Evolutionary conservation across 495 filamentous ascomycete species (phyloP).

Genomic region (Xylaria acuta): DNA sequence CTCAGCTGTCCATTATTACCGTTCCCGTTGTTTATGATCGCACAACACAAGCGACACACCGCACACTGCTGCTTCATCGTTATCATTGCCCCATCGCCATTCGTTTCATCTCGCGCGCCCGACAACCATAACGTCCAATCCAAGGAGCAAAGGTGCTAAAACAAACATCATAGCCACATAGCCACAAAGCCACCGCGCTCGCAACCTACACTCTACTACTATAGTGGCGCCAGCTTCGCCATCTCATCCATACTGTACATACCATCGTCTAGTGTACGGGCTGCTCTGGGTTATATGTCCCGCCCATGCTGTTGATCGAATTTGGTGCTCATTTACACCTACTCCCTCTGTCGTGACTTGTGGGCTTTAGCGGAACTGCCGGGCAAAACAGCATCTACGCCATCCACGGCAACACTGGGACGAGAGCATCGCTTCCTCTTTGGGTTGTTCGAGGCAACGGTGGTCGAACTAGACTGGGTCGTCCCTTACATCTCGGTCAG

Average conservation of each 20-base stretch:
- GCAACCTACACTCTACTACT: background rate
- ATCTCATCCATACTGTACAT: conserved; percentile 5
- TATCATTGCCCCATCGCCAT: conserved; percentile 8
- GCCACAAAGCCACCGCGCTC: background rate
- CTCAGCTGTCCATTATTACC: conserved; percentile 19
- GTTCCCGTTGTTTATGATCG: conserved; percentile 19
- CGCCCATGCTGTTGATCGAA: background rate
- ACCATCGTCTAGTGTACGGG: background rate
- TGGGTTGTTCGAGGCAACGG: conserved; percentile 6
- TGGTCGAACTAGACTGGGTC: conserved; percentile 12
- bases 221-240: conserved; percentile 11
- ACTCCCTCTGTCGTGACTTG: background rate
- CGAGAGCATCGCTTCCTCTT: conserved; percentile 24
- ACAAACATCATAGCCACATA: conserved; percentile 7
- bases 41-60: conserved; percentile 6
- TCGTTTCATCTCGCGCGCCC: conserved; percentile 22
- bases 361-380: background rate
- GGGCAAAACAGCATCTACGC: conserved; percentile 14
- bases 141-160: background rate
- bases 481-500: conserved; percentile 21
- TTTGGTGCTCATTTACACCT: background rate
- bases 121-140: conserved; percentile 1
- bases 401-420: background rate
- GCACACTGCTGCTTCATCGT: conserved; percentile 20
- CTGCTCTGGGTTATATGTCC: background rate